Conservation (phyloP, 345 rosid species). For the Pugionium cornutum region DNA sequence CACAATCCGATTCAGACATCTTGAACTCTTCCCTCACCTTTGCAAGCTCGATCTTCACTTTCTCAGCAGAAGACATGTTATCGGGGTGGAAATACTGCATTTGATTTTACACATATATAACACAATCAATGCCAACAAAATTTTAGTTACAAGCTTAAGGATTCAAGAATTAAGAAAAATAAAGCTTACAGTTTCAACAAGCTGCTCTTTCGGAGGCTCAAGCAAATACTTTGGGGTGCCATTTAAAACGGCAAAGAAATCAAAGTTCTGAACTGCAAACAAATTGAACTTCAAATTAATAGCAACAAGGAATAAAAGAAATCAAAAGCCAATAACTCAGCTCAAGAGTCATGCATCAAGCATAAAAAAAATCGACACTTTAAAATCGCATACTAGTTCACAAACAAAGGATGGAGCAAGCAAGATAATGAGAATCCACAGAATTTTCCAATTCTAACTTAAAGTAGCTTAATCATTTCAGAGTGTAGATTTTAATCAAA, state of each 20-base stretch:
- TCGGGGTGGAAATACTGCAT: conserved; percentile 94
- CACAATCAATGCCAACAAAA: conserved; percentile 2
- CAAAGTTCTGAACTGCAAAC: conserved; percentile 47
- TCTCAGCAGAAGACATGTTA: conserved; percentile 87
- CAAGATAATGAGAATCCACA: too few species aligned
- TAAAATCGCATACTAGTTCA: too few species aligned
- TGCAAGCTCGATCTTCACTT: conserved; percentile 75
- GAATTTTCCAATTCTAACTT: too few species aligned
- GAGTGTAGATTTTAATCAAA: conserved; percentile 17
- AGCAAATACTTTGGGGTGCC: conserved; percentile 48
- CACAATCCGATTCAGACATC: conserved; percentile 95
- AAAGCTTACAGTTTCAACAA: conserved; percentile 68
- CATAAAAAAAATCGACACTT: too few species aligned
- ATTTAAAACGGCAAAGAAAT: conserved; percentile 39
- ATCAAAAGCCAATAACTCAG: conserved; percentile 13
- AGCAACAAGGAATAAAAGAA: conserved; percentile 15
- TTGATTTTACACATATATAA: conserved; percentile 2
- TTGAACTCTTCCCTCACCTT: conserved; percentile 87
- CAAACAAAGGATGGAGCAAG: too few species aligned
- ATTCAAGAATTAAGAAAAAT: neutral
- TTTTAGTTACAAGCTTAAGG: neutral
- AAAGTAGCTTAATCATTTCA: too few species aligned
- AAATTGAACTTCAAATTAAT: neutral
- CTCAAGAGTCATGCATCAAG: too few species aligned
- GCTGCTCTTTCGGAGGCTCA: conserved; percentile 67